A percentile compares a stretch with the other conserved stretches of the same genome.
These are phyloP conservation scores for Arthrobotrys megalospora DNA, from an alignment of 2,329 filamentous ascomycete genomes.

Conservation along the genomic window DNA sequence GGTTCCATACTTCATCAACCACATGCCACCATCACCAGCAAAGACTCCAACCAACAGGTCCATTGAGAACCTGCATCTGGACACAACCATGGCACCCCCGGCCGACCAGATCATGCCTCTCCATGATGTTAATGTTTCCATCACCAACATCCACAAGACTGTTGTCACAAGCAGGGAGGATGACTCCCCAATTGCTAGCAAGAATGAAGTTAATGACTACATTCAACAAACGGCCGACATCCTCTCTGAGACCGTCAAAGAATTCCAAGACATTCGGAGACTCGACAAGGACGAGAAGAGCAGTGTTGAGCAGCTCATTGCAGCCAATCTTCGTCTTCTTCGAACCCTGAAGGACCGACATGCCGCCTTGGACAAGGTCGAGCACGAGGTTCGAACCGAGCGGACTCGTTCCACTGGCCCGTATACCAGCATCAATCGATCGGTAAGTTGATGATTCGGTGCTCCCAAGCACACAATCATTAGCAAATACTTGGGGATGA, in stretches of 20 bases:
- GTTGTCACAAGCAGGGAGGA: conserved; percentile 26
- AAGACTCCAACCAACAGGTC: conserved; percentile 51
- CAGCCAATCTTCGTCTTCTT: conserved; percentile 55
- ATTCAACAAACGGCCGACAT: conserved; percentile 58
- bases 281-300: conserved; percentile 30
- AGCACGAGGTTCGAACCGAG: conserved; percentile 49
- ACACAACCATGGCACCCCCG: background rate
- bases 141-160: conserved; percentile 43
- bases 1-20: conserved; percentile 40
- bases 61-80: conserved; percentile 30
- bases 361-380: conserved; percentile 55
- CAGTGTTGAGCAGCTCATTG: conserved; percentile 45
- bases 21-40: conserved; percentile 57
- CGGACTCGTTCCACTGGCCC: conserved; percentile 46
- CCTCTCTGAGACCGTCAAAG: conserved; percentile 50
- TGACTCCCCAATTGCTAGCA: conserved; percentile 40
- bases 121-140: conserved; percentile 46
- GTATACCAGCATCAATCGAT: conserved; percentile 51
- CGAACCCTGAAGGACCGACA: conserved; percentile 54
- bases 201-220: conserved; percentile 51
- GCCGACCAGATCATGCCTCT: conserved; percentile 43
- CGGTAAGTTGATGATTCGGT: conserved; percentile 33
- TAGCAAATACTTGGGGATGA: background rate
- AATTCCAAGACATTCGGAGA: conserved; percentile 26
- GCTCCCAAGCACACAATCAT: background rate